Conservation (phyloP, 352 stramenopile genomes). For the Pythium grandisporangium region DNA sequence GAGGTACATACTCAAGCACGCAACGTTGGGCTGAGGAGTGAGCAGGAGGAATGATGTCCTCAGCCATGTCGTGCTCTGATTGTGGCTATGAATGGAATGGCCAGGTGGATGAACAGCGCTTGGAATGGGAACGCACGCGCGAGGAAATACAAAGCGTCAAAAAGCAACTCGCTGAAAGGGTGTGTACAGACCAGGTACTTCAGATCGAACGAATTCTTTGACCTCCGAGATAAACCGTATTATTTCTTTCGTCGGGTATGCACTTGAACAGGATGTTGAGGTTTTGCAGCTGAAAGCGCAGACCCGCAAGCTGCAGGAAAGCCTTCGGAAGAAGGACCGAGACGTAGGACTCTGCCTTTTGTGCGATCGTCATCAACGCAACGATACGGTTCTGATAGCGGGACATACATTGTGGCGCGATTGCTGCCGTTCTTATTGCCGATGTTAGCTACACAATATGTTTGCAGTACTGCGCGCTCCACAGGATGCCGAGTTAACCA, state of each 20-base stretch:
- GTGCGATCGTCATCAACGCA: too few relatives aligned
- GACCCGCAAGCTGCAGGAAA: conserved; percentile 42
- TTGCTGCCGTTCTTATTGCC: too few relatives aligned
- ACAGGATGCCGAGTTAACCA: conserved; percentile 53
- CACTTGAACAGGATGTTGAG: conserved; percentile 25
- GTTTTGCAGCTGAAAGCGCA: conserved; percentile 53
- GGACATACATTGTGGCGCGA: too few relatives aligned
- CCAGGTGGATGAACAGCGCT: conserved; percentile 42
- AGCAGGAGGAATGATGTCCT: too few relatives aligned
- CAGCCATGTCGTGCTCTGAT: too few relatives aligned
- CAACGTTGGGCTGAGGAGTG: too few relatives aligned
- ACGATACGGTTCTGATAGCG: too few relatives aligned
- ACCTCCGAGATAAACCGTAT: too few relatives aligned
- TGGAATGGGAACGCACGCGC: conserved; percentile 45
- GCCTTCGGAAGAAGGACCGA: conserved; percentile 56
- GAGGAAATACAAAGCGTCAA: conserved; percentile 38
- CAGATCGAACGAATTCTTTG: background rate
- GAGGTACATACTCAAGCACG: too few relatives aligned
- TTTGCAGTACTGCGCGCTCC: conserved; percentile 47
- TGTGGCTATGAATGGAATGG: background rate
- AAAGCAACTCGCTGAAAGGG: conserved; percentile 27
- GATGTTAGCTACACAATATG: conserved; percentile 50
- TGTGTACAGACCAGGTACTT: conserved; percentile 4
- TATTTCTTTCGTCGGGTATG: too few relatives aligned
- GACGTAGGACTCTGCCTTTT: conserved; percentile 20